Percentiles rank a stretch among this genome's conserved stretches.
Conservation (phyloP, 164 flowering plant species). For the Tetrastigma voinierianum region DNA sequence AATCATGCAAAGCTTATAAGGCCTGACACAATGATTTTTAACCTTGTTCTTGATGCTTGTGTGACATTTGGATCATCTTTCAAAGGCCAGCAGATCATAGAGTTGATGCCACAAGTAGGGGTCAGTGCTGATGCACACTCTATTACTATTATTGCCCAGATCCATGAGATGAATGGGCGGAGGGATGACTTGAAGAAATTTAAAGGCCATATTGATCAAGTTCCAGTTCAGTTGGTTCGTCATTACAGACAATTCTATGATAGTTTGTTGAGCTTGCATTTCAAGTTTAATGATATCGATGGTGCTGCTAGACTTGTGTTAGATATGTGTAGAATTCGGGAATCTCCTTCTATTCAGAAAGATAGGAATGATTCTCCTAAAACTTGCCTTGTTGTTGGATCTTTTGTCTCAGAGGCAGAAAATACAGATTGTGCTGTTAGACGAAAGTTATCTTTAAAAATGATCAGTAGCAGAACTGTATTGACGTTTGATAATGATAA, state of each 20-base stretch:
- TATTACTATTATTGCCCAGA: constrained; percentile 44
- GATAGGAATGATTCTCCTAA: constrained; percentile 21
- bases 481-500: too few species aligned
- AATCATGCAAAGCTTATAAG: constrained; percentile 25
- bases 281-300: constrained; percentile 67
- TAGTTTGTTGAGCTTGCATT: constrained; percentile 69
- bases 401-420: constrained; percentile 46
- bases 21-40: constrained; percentile 64
- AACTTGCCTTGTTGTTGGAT: constrained; percentile 54
- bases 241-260: constrained; percentile 69
- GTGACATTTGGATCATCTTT: constrained; percentile 46
- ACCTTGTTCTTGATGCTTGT: constrained; percentile 82
- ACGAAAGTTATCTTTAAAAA: too few species aligned
- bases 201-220: constrained; percentile 42
- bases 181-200: constrained; percentile 71
- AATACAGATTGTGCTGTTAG: too few species aligned
- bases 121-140: constrained; percentile 68
- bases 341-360: constrained; percentile 15
- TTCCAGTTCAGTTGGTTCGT: constrained; percentile 28
- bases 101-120: constrained; percentile 58
- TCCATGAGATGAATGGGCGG: constrained; percentile 73
- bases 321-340: constrained; percentile 29
- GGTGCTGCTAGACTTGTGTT: constrained; percentile 59
- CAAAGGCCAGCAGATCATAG: constrained; percentile 66
- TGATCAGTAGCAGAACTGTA: too few species aligned